These are phyloP conservation scores for Chrysopogon serrulatus DNA, from an alignment of 176 grass and related monocot species.

Conservation along the genomic window DNA sequence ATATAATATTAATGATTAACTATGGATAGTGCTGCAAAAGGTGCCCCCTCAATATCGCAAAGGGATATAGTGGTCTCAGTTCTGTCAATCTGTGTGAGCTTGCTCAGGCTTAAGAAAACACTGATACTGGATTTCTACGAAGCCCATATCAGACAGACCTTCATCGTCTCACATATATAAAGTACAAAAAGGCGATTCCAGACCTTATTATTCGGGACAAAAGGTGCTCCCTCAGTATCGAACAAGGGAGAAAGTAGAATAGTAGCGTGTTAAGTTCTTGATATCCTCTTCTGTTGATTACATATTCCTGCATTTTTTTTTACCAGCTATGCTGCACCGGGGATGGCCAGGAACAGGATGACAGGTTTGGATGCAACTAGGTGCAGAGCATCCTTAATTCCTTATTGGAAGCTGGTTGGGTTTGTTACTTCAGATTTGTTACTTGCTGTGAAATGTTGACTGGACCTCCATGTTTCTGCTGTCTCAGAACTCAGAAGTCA, in stretches of 20 bases:
- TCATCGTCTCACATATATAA: slow-evolving; percentile 4
- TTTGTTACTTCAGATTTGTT: not conserved
- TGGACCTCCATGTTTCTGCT: not conserved
- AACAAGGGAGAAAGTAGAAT: not conserved
- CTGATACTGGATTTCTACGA: slow-evolving; percentile 14
- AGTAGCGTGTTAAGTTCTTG: not conserved
- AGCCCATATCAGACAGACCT: not conserved
- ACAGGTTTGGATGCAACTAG: not conserved
- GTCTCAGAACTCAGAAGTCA: not conserved
- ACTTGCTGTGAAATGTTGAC: not conserved
- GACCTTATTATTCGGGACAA: no score
- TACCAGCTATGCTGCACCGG: not conserved
- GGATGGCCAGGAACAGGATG: not conserved
- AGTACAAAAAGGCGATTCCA: not conserved
- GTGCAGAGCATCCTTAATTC: not conserved
- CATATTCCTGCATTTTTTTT: not conserved
- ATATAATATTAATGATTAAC: not conserved
- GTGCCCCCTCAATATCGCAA: not conserved
- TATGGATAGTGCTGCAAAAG: not conserved
- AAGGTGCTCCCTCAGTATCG: not conserved
- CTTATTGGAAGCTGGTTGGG: not conserved
- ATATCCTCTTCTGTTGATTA: not conserved
- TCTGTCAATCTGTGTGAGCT: not conserved
- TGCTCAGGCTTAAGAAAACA: not conserved
- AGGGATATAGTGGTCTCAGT: not conserved